Evolutionary conservation across 1,139 yeast genomes (phyloP).

Genomic region (Kazachstania sp.): DNA sequence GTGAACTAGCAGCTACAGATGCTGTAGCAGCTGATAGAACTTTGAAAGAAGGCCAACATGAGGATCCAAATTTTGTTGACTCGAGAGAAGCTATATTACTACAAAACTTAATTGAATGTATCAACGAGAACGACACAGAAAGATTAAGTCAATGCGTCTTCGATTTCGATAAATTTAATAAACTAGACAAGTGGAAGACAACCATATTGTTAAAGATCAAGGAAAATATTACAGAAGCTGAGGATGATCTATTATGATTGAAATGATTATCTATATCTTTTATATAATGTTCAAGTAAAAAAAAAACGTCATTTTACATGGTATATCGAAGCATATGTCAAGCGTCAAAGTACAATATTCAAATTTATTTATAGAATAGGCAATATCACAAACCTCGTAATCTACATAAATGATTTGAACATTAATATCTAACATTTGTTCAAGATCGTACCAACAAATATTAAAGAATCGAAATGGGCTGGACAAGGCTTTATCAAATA

Average conservation of each 20-base stretch:
- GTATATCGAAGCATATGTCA: too few relatives aligned
- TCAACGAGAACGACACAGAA: constrained; percentile 74
- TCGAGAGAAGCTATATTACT: constrained; percentile 72
- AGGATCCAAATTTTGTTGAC: constrained; percentile 70
- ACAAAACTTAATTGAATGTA: constrained; percentile 58
- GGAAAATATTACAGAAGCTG: constrained; percentile 62
- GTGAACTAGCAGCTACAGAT: constrained; percentile 77
- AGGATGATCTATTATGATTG: constrained; percentile 42
- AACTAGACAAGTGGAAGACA: constrained; percentile 91
- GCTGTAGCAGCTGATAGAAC: constrained; percentile 77
- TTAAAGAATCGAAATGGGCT: background rate
- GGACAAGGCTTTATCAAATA: background rate
- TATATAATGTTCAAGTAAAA: background rate
- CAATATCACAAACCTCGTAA: too few relatives aligned
- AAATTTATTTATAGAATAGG: background rate
- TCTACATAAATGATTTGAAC: too few relatives aligned
- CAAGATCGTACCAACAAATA: too few relatives aligned
- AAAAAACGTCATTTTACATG: background rate
- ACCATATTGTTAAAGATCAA: constrained; percentile 75
- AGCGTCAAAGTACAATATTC: too few relatives aligned
- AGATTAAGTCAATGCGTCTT: constrained; percentile 64
- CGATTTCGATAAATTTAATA: constrained; percentile 80
- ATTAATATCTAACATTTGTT: too few relatives aligned
- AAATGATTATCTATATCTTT: too few relatives aligned
- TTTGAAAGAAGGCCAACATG: constrained; percentile 50